Conservation (phyloP, 129 eudicot species). For the Artemisia annua region DNA sequence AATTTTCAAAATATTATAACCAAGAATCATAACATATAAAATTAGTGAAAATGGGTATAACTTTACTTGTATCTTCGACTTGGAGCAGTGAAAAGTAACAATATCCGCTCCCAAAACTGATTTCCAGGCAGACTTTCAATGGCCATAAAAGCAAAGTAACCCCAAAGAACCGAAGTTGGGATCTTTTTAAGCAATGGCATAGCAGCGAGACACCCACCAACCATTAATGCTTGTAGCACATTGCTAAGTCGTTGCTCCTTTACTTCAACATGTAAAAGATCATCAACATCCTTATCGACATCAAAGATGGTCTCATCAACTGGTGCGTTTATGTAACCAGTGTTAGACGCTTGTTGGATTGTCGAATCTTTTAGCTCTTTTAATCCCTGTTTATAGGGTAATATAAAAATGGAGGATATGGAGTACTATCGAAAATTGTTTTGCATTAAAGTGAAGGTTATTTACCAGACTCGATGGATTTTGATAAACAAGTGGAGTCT, state of each 20-base stretch:
- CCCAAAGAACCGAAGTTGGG: conserved; percentile 98
- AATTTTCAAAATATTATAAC: neutral
- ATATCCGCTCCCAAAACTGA: conserved; percentile 94
- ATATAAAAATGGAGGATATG: neutral
- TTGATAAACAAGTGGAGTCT: conserved; percentile 91
- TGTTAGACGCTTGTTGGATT: conserved; percentile 63
- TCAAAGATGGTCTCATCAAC: conserved; percentile 83
- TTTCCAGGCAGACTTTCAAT: conserved; percentile 97
- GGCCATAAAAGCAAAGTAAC: conserved; percentile 98
- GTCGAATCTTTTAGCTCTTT: conserved; percentile 94
- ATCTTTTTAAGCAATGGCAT: conserved; percentile 91
- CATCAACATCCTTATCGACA: conserved; percentile 86
- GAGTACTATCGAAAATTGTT: neutral
- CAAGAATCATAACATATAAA: neutral
- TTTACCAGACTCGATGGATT: conserved; percentile 79
- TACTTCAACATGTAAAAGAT: conserved; percentile 88
- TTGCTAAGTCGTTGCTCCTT: conserved; percentile 95
- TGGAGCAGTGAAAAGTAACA: conserved; percentile 89
- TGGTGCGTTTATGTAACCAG: conserved; percentile 79
- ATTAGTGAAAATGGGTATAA: neutral
- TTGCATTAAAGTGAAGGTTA: conserved; percentile 1
- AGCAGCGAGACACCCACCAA: conserved; percentile 83
- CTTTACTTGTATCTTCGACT: conserved; percentile 93
- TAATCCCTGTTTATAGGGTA: conserved; percentile 55
- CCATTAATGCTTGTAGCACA: conserved; percentile 83